Evolutionary conservation across 148 eudicot species (phyloP), one percentile per base, ranked within the genome.

Genomic region (Rhododendron mucronatum): DNA sequence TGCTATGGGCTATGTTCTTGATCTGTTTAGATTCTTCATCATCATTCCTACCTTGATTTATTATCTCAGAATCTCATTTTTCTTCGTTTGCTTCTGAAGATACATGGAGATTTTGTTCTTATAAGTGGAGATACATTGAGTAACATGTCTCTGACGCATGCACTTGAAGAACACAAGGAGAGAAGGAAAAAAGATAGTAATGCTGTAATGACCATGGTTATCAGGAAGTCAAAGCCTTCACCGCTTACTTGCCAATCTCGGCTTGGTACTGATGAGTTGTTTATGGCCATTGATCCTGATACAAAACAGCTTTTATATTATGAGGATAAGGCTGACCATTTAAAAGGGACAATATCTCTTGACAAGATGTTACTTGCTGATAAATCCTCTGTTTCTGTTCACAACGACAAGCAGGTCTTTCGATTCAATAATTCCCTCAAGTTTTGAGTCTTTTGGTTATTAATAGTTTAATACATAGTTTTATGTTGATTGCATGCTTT

Each of bases 171-270:
- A 82, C 99, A 96, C 90, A 95, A 92, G 89, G 99, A 96, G 79
- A 95, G 99, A 90, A 91, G 88, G 88, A 95, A 91, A 91, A 94
- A 91, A 87, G 98, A 96, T 86, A 91, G 89, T 76, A 93, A 96
- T 89, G 98, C 98, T 76, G 97, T 96, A 61, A 96, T 96, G 99
- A 96, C 99, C 47, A 96, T 95, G 96, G 94, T 96, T 51, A 82
- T 96, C 15, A 93, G 92, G 87, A 90, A 91, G 89, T 96, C 99
- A 61, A 96, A 95, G 91, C 94, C 94, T 78, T 95, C 97, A 57
- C 85, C 91, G 63, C 82, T 94, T 35, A 94, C 97, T 76, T 91
- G 84, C 83, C 98, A 93, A 85, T 95, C 99, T 80, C 94, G 99
- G 85, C 96, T 96, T 86, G 99, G 99, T 82, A 95, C 97, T 55